phyloP scores from a whole-genome alignment of 345 rosid species.

The Hibiscus trionum region DNA sequence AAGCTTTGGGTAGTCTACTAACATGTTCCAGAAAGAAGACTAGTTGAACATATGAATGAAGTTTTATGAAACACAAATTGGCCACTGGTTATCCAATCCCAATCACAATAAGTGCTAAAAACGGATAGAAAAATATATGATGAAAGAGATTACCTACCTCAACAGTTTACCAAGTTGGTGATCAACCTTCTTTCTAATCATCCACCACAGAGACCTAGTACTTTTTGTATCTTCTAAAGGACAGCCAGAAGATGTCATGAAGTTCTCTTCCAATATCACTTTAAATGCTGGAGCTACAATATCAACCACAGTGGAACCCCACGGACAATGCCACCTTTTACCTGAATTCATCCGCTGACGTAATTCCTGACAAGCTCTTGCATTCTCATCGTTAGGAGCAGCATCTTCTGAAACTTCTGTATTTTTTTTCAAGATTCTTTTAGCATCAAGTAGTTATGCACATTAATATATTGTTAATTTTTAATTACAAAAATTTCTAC shows the following conservation, averaged over 20 bases:
- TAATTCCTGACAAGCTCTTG: conserved; percentile 23
- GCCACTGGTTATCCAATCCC: background rate
- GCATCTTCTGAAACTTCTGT: conserved; percentile 35
- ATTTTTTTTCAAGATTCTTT: conserved; percentile 5
- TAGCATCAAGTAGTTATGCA: conserved; percentile 6
- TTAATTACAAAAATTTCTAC: background rate
- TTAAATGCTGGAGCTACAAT: conserved; percentile 70
- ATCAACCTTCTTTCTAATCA: conserved; percentile 68
- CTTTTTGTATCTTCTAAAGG: conserved; percentile 50
- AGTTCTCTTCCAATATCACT: conserved; percentile 69
- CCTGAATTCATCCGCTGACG: conserved; percentile 24
- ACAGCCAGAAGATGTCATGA: conserved; percentile 40
- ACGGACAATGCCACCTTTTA: conserved; percentile 75
- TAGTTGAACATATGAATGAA: background rate
- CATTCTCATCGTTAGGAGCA: conserved; percentile 20
- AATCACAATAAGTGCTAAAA: background rate
- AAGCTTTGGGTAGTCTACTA: too few species aligned
- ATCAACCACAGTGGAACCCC: conserved; percentile 68
- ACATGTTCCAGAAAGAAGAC: background rate
- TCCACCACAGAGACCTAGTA: conserved; percentile 67
- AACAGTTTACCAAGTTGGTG: conserved; percentile 53
- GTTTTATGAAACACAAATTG: background rate
- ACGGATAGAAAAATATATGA: background rate
- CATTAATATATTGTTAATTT: conserved; percentile 5
- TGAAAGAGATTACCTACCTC: conserved; percentile 34